phyloP scores from a whole-genome alignment of 345 rosid species.

The Dipteronia sinensis region DNA sequence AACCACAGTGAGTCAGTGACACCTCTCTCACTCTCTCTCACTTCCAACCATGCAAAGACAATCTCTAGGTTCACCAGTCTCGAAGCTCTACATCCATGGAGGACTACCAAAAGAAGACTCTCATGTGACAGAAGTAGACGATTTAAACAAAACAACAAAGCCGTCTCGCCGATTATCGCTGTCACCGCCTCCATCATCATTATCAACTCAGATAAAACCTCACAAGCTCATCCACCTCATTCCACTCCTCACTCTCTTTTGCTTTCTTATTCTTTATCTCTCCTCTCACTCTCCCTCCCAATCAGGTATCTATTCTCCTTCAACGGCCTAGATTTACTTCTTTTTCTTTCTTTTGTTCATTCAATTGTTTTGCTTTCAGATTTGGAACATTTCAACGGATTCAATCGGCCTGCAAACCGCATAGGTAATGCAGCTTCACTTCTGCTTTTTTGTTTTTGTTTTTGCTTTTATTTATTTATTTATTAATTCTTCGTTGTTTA shows the following conservation, averaged over 20 bases:
- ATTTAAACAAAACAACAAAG: conserved; percentile 50
- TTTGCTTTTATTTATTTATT: background rate
- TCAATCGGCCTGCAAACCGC: conserved; percentile 46
- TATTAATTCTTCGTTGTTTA: background rate
- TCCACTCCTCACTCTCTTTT: conserved; percentile 75
- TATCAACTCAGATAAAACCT: conserved; percentile 42
- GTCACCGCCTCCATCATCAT: conserved; percentile 28
- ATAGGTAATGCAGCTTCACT: conserved; percentile 63
- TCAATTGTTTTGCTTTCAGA: conserved; percentile 44
- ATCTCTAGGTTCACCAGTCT: conserved; percentile 77
- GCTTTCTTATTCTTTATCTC: conserved; percentile 82
- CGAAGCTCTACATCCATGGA: conserved; percentile 71
- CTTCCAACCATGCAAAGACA: conserved; percentile 76
- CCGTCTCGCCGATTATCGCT: conserved; percentile 60
- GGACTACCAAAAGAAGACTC: conserved; percentile 40
- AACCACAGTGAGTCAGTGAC: conserved; percentile 7
- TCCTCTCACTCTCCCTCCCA: conserved; percentile 81
- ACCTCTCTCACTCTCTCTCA: conserved; percentile 18
- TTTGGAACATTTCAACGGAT: conserved; percentile 74
- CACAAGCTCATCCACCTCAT: conserved; percentile 82
- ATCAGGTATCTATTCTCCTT: conserved; percentile 46
- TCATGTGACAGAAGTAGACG: conserved; percentile 28
- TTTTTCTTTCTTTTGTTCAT: background rate
- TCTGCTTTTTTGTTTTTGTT: background rate
- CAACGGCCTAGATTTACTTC: background rate